Conservation (phyloP, 139 green algal species). For the Medakamo hakoo region DNA sequence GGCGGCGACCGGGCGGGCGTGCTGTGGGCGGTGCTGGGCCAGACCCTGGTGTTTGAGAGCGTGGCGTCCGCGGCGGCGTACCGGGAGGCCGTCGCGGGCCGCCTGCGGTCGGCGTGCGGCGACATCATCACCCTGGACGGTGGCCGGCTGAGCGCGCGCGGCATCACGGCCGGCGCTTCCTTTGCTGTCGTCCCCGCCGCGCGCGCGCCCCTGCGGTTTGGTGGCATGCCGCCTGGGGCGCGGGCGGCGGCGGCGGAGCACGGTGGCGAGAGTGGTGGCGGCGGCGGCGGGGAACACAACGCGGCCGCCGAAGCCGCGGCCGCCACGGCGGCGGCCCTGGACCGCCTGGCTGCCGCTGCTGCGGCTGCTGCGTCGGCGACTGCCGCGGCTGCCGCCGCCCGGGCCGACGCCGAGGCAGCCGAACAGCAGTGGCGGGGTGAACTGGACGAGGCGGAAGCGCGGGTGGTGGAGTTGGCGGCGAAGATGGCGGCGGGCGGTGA, state of each 20-base stretch:
- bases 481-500: slow-evolving; percentile 11
- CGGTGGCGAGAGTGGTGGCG: slow-evolving; percentile 2
- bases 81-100: slow-evolving; percentile 21
- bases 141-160: slow-evolving; percentile 25
- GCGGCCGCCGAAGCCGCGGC: slow-evolving; percentile 2
- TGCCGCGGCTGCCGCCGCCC: neutral
- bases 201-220: slow-evolving; percentile 24
- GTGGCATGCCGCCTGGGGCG: slow-evolving; percentile 1
- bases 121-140: slow-evolving; percentile 46
- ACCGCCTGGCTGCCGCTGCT: neutral
- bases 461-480: slow-evolving; percentile 12
- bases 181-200: slow-evolving; percentile 26
- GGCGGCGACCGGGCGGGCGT: slow-evolving; percentile 25
- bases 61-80: slow-evolving; percentile 35
- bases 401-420: slow-evolving; percentile 10
- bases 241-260: neutral
- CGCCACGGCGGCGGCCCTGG: slow-evolving; percentile 2
- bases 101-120: slow-evolving; percentile 13
- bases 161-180: slow-evolving; percentile 32
- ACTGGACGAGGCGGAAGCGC: slow-evolving; percentile 9
- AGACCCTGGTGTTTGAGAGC: slow-evolving; percentile 41
- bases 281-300: neutral
- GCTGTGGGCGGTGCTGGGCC: slow-evolving; percentile 24
- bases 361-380: slow-evolving; percentile 3
- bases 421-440: slow-evolving; percentile 1